phyloP scores from a whole-genome alignment of 2,329 filamentous ascomycete species.

The Cytospora chrysosperma region DNA sequence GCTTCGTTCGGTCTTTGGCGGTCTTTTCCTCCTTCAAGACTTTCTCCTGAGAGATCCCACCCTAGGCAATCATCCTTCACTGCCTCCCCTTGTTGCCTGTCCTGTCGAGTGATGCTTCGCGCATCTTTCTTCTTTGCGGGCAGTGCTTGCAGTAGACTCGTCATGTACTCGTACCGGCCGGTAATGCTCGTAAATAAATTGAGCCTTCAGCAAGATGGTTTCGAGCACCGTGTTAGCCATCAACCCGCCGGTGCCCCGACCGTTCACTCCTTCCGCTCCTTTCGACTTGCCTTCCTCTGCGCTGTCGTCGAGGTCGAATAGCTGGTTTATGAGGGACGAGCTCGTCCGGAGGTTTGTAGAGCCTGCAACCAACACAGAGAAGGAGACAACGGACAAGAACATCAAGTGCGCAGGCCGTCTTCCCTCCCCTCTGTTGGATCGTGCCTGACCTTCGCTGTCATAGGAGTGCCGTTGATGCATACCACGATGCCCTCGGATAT shows the following conservation, averaged over 20 bases:
- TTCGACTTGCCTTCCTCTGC: background rate
- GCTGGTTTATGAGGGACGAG: slow-evolving; percentile 19
- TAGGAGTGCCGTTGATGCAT: slow-evolving; percentile 19
- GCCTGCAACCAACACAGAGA: slow-evolving; percentile 24
- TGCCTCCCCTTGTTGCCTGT: background rate
- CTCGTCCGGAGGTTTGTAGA: slow-evolving; percentile 30
- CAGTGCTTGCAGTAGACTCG: background rate
- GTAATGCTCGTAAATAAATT: background rate
- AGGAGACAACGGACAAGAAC: slow-evolving; percentile 9
- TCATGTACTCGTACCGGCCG: background rate
- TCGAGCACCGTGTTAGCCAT: background rate
- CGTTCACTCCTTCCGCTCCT: background rate
- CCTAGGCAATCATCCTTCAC: background rate
- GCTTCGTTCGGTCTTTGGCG: background rate
- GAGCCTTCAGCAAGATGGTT: slow-evolving; percentile 11
- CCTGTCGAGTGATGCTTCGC: background rate
- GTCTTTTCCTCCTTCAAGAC: background rate
- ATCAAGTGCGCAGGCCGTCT: slow-evolving; percentile 16
- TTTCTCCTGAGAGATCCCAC: background rate
- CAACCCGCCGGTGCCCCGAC: background rate
- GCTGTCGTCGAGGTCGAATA: slow-evolving; percentile 2
- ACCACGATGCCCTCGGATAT: slow-evolving; percentile 17
- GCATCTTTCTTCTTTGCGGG: background rate
- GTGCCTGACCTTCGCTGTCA: background rate
- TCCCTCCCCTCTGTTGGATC: background rate